Conservation (phyloP, 768 basidiomycete genomes). For the Hydnum rufescens region DNA sequence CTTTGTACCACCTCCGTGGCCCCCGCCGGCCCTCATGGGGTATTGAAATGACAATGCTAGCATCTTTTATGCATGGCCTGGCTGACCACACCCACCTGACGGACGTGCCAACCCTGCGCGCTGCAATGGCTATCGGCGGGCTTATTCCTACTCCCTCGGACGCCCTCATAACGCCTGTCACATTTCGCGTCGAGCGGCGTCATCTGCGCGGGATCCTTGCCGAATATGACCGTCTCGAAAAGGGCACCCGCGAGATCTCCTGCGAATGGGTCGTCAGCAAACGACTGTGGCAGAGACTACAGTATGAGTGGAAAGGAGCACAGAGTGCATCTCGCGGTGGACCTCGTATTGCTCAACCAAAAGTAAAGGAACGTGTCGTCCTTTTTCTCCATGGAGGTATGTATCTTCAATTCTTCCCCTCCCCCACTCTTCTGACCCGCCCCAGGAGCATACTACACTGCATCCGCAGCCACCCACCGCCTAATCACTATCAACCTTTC, state of each 20-base stretch:
- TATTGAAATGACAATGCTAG: slow-evolving; percentile 30
- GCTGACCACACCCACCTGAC: slow-evolving; percentile 64
- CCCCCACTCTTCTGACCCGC: neutral
- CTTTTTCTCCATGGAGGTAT: slow-evolving; percentile 84
- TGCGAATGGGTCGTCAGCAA: slow-evolving; percentile 98
- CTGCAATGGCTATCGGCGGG: slow-evolving; percentile 18
- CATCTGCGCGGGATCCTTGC: slow-evolving; percentile 62
- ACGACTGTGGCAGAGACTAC: slow-evolving; percentile 71
- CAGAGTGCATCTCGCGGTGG: slow-evolving; percentile 10
- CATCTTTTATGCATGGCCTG: slow-evolving; percentile 57
- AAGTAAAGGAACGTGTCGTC: slow-evolving; percentile 51
- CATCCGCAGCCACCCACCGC: slow-evolving; percentile 78
- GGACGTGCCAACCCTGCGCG: slow-evolving; percentile 40
- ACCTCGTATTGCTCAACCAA: neutral
- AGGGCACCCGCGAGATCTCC: slow-evolving; percentile 57
- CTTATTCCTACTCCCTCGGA: slow-evolving; percentile 77
- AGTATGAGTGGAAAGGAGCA: slow-evolving; percentile 56
- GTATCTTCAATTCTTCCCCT: slow-evolving; percentile 12
- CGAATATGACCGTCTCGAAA: slow-evolving; percentile 37
- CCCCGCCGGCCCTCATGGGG: slow-evolving; percentile 86
- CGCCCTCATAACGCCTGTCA: slow-evolving; percentile 86
- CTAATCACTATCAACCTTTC: slow-evolving; percentile 79
- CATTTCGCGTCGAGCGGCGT: slow-evolving; percentile 60
- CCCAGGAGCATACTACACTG: slow-evolving; percentile 79
- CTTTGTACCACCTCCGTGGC: slow-evolving; percentile 67